Conservation (phyloP, 1,284 basidiomycete genomes). For the Cryptococcus amylolentus region DNA sequence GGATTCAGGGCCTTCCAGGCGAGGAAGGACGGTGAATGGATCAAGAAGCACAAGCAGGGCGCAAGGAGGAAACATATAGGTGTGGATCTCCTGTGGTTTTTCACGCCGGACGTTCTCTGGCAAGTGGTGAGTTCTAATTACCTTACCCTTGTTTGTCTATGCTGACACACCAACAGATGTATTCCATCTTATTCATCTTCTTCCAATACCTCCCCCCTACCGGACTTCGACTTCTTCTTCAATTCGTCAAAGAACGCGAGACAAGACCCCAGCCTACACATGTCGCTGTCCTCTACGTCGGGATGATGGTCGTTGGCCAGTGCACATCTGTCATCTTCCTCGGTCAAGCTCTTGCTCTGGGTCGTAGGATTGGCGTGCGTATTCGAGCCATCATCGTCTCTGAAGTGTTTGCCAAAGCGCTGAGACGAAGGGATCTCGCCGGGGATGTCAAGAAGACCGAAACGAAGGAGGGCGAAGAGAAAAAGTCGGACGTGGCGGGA, state of each 20-base stretch:
- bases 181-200: conserved; percentile 49
- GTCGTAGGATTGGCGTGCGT: conserved; percentile 52
- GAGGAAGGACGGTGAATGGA: conserved; percentile 17
- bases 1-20: conserved; percentile 46
- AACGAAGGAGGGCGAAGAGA: conserved; percentile 22
- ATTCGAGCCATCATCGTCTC: conserved; percentile 53
- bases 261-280: conserved; percentile 47
- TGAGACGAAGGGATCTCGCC: conserved; percentile 53
- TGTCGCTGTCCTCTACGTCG: conserved; percentile 54
- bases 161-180: conserved; percentile 34
- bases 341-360: conserved; percentile 53
- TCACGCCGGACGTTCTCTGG: conserved; percentile 21
- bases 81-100: conserved; percentile 35
- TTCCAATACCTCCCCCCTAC: conserved; percentile 53
- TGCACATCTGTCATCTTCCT: conserved; percentile 46
- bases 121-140: conserved; percentile 28
- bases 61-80: conserved; percentile 44
- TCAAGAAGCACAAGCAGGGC: conserved; percentile 20
- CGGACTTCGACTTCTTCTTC: conserved; percentile 53
- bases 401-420: conserved; percentile 57
- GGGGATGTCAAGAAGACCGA: conserved; percentile 35
- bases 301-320: conserved; percentile 53
- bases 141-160: background rate
- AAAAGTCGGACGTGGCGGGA: conserved; percentile 30
- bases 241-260: conserved; percentile 49